Percentiles rank a stretch among this genome's conserved stretches.
Evolutionary conservation across 805 yeast genomes (phyloP).

Genomic region (Starmerella potacharoeniae): DNA sequence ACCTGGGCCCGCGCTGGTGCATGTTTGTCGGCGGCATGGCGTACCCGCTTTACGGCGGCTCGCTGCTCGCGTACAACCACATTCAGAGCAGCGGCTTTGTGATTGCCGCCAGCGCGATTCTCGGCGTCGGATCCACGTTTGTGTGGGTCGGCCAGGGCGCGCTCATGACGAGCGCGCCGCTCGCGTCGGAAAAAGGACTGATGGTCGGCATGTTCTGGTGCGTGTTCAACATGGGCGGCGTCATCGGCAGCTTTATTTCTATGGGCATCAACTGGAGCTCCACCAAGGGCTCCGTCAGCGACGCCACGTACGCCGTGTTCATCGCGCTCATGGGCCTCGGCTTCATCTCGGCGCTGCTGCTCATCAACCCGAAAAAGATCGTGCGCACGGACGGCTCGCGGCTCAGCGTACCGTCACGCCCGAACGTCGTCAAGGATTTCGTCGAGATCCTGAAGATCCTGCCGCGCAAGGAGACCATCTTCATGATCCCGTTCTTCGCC

Average conservation of each 20-base stretch:
- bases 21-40: conserved; percentile 45
- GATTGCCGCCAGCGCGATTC: conserved; percentile 46
- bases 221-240: conserved; percentile 52
- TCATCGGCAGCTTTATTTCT: conserved; percentile 47
- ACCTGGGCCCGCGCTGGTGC: conserved; percentile 25
- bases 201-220: conserved; percentile 49
- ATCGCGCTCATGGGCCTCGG: conserved; percentile 43
- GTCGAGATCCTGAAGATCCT: conserved; percentile 31
- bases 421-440: conserved; percentile 35
- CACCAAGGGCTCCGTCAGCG: conserved; percentile 30
- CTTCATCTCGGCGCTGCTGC: conserved; percentile 26
- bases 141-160: conserved; percentile 53
- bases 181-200: conserved; percentile 40
- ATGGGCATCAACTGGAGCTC: conserved; percentile 42
- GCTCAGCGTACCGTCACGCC: conserved; percentile 7
- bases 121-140: conserved; percentile 44
- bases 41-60: conserved; percentile 43
- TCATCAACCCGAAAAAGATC: conserved; percentile 11
- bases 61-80: conserved; percentile 40
- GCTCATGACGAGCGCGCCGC: conserved; percentile 44
- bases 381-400: conserved; percentile 15
- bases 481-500: conserved; percentile 50
- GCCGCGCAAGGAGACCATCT: conserved; percentile 34
- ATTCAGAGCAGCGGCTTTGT: conserved; percentile 40
- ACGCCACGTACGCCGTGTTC: conserved; percentile 46